These are phyloP conservation scores for Aaosphaeria arxii DNA, from an alignment of 2,329 filamentous ascomycete species.

Conservation along the genomic window DNA sequence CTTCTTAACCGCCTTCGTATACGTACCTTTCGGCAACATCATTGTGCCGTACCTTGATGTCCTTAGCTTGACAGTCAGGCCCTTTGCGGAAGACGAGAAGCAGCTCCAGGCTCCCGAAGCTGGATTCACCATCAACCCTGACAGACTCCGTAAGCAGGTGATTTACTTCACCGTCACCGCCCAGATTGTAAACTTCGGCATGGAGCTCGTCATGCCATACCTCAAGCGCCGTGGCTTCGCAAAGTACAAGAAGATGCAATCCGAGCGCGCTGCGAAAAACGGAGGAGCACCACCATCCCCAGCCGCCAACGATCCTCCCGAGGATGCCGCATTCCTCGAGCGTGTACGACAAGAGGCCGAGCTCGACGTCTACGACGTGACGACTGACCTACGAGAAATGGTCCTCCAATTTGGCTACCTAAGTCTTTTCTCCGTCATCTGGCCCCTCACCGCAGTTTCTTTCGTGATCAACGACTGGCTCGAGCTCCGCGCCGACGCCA, in stretches of 20 bases:
- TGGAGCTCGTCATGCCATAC: conserved; percentile 83
- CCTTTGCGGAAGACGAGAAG: conserved; percentile 73
- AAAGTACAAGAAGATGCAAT: conserved; percentile 75
- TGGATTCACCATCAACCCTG: conserved; percentile 77
- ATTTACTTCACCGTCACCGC: conserved; percentile 96
- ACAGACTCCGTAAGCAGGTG: conserved; percentile 82
- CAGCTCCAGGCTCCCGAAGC: conserved; percentile 56
- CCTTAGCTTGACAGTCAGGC: conserved; percentile 70
- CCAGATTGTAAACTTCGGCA: conserved; percentile 80
- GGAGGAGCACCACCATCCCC: conserved; percentile 50
- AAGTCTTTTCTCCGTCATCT: conserved; percentile 86
- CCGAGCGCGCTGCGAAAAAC: conserved; percentile 55
- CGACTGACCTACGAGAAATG: conserved; percentile 78
- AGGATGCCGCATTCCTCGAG: conserved; percentile 76
- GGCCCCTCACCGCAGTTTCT: conserved; percentile 86
- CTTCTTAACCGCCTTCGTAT: conserved; percentile 86
- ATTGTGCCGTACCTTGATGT: conserved; percentile 84
- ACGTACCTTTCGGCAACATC: conserved; percentile 80
- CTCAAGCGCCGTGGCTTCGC: conserved; percentile 74
- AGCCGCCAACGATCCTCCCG: conserved; percentile 62
- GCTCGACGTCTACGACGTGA: conserved; percentile 83
- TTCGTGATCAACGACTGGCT: conserved; percentile 97
- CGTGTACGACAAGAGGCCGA: conserved; percentile 81
- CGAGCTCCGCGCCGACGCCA: conserved; percentile 85
- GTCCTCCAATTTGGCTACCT: conserved; percentile 70